Base-by-base conservation (phyloP, 2,329 filamentous ascomycete species). In the Plectosphaerella cucumerina region DNA sequence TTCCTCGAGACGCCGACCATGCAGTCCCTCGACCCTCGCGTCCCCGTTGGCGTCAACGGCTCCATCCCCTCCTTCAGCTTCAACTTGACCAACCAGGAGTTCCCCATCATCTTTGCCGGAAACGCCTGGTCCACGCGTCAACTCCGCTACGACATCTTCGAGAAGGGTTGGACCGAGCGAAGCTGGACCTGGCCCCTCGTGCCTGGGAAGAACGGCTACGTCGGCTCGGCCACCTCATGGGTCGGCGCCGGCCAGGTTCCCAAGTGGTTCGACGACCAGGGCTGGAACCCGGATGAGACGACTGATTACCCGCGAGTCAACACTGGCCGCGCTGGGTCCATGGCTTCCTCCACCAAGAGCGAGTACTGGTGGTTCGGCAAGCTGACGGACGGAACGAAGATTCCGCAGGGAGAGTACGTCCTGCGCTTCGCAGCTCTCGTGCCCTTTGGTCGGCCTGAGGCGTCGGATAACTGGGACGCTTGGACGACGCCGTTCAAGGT, bases 101-200 rank as follows among this genome's bases (percentile, higher is more conserved):
- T 58, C 47, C 57, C 55, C 2, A 58, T 55, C 26, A 44, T 60
- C n/a, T 39, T 55, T 26, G 50, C 49, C 34, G 54, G 55, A 52
- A 44, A 54, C 18, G 48, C 53, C 10, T 59, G 58, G 50, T 49
- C 52, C 33, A 39, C 51, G 8, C 46, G 53, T 20, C 54, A 55
- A 42, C 26, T 52, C 20, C 55, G 56, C 35, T 52, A 49, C 50
- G 51, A 53, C 39, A 59, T 66, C 9, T 66, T 57, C 42, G 60
- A 65, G 33, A 55, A 59, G 1, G 50, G 48, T 17, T 66, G 58
- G 55, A 53, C 57, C 14, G 64, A 66, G 50, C 53, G 52, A 42
- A 47, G 53, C 14, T 66, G 64, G 64, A 42, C 44, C 3, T 66
- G 63, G 50, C 47, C 63, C 56, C 23, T 61, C 8, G 56, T 61